Base-by-base conservation (phyloP, 257 asterid species). In the Orobanche coerulescens region DNA sequence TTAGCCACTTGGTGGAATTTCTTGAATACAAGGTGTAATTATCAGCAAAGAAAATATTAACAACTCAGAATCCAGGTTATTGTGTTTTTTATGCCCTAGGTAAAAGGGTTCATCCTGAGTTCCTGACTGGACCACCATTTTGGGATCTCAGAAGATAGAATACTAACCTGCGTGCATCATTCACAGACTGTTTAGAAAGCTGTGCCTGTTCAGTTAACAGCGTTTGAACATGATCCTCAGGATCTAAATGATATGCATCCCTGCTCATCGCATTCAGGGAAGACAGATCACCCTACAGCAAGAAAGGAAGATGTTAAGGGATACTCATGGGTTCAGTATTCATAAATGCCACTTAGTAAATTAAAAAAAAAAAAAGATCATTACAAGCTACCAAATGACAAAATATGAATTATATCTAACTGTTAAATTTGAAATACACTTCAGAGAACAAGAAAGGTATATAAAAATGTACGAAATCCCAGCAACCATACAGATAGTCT, bases 281-380 rank as follows among this genome's bases (percentile, higher is more conserved):
- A 58, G 82, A 74, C 50, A 42, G 54, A 66, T 73, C 94, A 66
- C 78, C 90, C 95, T 86, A 68, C 80, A 67, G 61, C 37, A 62
- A 60, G 61, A 76, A 61, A 69, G 26, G 2, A 57, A 54, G 7
- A 59, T 47, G 61, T 54, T 55, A 42, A 54, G 2, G 46, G 42
- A 73, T 58, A 67, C 49, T 52, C 44, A 30, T 10, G 22, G 19
- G 58, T 30, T 50, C 47, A 68, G n/a, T 12, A 37, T 59, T 26
- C 59, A 71, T 3, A 50, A 31, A 25, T 28, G 18, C 40, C 33
- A 52, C 22, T 14, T 52, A 58, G 11, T 43, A 53, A 52, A 52
- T 8, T 8, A 24, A 26, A 14, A 52, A 57, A 26, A 58, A 5
- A 24, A 26, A 14, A 52, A 57, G 28, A 58, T 26, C n/a, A 12